Conservation (phyloP, 257 asterid genomes). For the Salvia splendens region DNA sequence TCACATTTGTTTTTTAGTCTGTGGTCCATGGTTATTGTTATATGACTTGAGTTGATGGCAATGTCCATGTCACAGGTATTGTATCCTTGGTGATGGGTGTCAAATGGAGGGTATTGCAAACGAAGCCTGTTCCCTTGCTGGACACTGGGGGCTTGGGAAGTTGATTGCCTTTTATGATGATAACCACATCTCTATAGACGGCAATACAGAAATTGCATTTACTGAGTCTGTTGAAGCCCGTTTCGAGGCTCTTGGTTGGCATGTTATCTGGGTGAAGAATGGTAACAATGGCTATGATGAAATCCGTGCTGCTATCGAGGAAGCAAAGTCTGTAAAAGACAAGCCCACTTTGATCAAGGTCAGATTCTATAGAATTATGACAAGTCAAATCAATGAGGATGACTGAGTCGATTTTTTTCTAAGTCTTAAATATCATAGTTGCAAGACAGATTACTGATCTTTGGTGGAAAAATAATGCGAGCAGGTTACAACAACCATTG, state of each 20-base stretch:
- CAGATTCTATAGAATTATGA: constrained; percentile 12
- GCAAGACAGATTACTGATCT: constrained; percentile 9
- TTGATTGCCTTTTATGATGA: constrained; percentile 90
- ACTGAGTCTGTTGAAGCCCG: constrained; percentile 81
- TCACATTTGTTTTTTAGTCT: not conserved
- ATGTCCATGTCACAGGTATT: constrained; percentile 42
- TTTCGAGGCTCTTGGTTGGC: constrained; percentile 96
- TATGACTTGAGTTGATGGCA: constrained; percentile 23
- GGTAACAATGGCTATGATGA: constrained; percentile 94
- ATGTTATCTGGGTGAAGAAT: constrained; percentile 94
- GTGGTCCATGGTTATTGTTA: not conserved
- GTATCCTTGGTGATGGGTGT: constrained; percentile 77
- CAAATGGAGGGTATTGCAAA: constrained; percentile 97
- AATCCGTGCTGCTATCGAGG: constrained; percentile 88
- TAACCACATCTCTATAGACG: constrained; percentile 94
- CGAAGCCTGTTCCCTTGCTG: constrained; percentile 95
- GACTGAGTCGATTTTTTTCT: not conserved
- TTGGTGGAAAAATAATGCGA: not conserved
- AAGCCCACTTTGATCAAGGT: constrained; percentile 93
- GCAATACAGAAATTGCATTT: constrained; percentile 93
- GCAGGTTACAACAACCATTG: constrained; percentile 82
- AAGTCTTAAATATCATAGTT: not conserved
- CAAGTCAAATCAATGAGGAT: not conserved
- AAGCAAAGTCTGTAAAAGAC: constrained; percentile 91
- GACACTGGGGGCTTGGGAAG: constrained; percentile 97